phyloP scores from a whole-genome alignment of 768 basidiomycete species.

The Nevesoporus exiguus region DNA sequence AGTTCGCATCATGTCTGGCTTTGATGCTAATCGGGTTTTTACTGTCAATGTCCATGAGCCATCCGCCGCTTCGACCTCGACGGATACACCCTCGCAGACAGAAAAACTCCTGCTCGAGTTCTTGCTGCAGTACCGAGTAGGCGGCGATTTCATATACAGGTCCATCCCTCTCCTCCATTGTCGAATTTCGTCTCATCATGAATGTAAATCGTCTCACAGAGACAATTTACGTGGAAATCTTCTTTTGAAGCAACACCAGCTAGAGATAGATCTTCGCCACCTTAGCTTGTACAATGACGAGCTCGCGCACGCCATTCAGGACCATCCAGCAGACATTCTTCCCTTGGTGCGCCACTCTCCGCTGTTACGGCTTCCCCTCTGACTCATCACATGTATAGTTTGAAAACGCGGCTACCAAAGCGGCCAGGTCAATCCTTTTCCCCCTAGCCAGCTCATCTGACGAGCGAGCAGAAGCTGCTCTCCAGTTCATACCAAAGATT shows the following conservation, averaged over 20 bases:
- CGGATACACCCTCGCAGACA: slow-evolving; percentile 75
- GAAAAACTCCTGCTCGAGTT: slow-evolving; percentile 84
- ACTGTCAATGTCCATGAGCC: slow-evolving; percentile 75
- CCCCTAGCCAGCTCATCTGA: slow-evolving; percentile 62
- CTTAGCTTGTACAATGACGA: slow-evolving; percentile 88
- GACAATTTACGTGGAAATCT: slow-evolving; percentile 90
- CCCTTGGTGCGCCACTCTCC: slow-evolving; percentile 60
- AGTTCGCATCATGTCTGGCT: slow-evolving; percentile 68
- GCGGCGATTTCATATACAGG: slow-evolving; percentile 92
- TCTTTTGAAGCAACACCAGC: slow-evolving; percentile 79
- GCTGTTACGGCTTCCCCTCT: not conserved
- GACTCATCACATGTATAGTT: slow-evolving; percentile 50
- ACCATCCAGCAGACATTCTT: slow-evolving; percentile 82
- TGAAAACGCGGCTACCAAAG: slow-evolving; percentile 84
- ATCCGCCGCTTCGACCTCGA: slow-evolving; percentile 45
- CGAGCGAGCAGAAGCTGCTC: slow-evolving; percentile 44
- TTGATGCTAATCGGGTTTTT: slow-evolving; percentile 78
- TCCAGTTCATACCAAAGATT: slow-evolving; percentile 59
- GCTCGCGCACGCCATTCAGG: slow-evolving; percentile 86
- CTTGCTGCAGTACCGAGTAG: slow-evolving; percentile 81
- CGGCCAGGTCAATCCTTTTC: slow-evolving; percentile 79
- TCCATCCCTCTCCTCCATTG: slow-evolving; percentile 28
- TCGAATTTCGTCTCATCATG: not conserved
- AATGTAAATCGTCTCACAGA: slow-evolving; percentile 32
- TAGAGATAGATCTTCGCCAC: slow-evolving; percentile 83